Percentiles rank a stretch among this genome's conserved stretches.
These are phyloP conservation scores for Aspergillus sp. DNA, from an alignment of 2,329 filamentous ascomycete genomes.

Conservation along the genomic window DNA sequence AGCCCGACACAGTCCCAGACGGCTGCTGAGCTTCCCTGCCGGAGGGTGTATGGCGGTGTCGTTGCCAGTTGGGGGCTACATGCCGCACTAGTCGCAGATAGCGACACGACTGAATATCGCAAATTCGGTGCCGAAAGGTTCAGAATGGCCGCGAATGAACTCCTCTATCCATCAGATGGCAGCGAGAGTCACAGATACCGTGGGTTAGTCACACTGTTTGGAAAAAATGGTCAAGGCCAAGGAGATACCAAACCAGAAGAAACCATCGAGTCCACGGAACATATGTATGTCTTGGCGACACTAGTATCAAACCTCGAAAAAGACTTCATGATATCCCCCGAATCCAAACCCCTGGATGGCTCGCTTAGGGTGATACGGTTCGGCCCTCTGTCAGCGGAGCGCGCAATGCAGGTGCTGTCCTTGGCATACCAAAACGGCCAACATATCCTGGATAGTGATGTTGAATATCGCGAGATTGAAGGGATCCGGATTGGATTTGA, in stretches of 20 bases:
- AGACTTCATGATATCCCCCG: slow-evolving; percentile 80
- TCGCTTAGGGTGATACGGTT: slow-evolving; percentile 76
- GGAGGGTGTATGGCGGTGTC: slow-evolving; percentile 69
- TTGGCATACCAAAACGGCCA: slow-evolving; percentile 61
- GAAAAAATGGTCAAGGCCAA: slow-evolving; percentile 25
- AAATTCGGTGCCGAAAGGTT: slow-evolving; percentile 78
- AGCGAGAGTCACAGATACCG: slow-evolving; percentile 60
- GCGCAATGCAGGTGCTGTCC: slow-evolving; percentile 77
- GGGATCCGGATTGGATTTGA: slow-evolving; percentile 68
- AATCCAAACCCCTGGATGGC: slow-evolving; percentile 70
- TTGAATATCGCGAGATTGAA: slow-evolving; percentile 74
- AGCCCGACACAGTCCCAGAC: slow-evolving; percentile 45
- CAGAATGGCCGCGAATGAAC: slow-evolving; percentile 78
- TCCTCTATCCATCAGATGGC: slow-evolving; percentile 65
- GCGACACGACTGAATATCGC: slow-evolving; percentile 81
- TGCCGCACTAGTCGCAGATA: slow-evolving; percentile 85
- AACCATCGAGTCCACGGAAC: slow-evolving; percentile 51
- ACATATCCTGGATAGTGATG: slow-evolving; percentile 58
- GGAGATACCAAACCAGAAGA: slow-evolving; percentile 31
- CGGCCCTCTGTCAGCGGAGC: slow-evolving; percentile 65
- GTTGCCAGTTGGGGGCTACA: slow-evolving; percentile 92
- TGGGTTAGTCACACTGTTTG: slow-evolving; percentile 55
- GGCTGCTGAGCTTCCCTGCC: slow-evolving; percentile 35
- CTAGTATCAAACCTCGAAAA: slow-evolving; percentile 81
- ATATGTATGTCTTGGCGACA: slow-evolving; percentile 77